Base-by-base conservation (phyloP, 192 early-diverging fungal species). In the Coemansia sp. region DNA sequence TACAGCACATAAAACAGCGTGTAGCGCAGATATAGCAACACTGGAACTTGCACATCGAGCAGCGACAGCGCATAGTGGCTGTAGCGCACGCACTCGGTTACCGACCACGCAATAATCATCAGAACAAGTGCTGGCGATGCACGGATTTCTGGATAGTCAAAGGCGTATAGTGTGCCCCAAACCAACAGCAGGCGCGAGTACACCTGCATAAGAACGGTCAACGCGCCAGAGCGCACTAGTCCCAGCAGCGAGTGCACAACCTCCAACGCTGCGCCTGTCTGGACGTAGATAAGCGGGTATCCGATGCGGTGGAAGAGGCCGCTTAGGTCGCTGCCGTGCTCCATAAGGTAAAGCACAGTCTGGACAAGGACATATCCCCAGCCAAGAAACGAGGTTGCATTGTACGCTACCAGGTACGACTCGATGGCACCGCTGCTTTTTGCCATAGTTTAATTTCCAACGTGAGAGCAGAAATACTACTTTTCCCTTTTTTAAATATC, bases 1-100 rank as follows among this genome's bases (percentile, higher is more conserved):
- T 98, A 98, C 28, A 98, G 80, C 18, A 94, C 74, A 58, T 84
- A 92, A 80, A 98, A 98, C 67, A 95, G 90, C 51, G 87, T 94
- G 78, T 98, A 98, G 58, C 96, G 86, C 61, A 57, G 56, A 41
- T 72, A 60, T 14, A 59, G 50, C 54, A 64, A 52, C 15, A 51
- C 42, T 2, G 60, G 56, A 11, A 63, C 49, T 7, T 86, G 82
- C 28, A 73, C 62, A 26, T 83, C 82, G 6, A 88, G 50, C 40
- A 94, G 75, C 53, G 85, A 84, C 42, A 89, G 65, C 6, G 83
- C 83, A 72, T 97, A 98, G 81, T 87, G 94, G n/a, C 85, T 72
- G 71, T 98, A 96, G 48, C 96, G 88, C 34, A 94, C 79, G 57
- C 84, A 84, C 70, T 98, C 96, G 40, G 94, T 94, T 55, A 98